Percentiles rank a stretch among this genome's conserved stretches.
Evolutionary conservation across 2,329 filamentous ascomycete genomes (phyloP).

Genomic region (Tetracladium maxilliforme): DNA sequence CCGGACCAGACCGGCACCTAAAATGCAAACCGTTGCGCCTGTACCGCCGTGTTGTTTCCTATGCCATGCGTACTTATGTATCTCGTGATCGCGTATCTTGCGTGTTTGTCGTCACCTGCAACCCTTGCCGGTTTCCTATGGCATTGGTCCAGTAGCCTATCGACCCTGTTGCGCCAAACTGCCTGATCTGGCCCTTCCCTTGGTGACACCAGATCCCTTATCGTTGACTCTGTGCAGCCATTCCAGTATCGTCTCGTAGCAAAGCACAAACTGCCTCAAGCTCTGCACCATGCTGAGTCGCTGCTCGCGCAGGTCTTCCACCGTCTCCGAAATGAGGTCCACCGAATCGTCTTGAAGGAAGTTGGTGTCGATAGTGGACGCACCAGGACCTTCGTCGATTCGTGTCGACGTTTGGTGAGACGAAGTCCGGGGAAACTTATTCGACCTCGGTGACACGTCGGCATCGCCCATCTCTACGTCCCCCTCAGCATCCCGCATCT

Average conservation of each 20-base stretch:
- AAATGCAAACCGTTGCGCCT: too few species aligned
- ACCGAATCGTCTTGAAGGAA: slow-evolving; percentile 59
- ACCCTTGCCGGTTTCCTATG: too few species aligned
- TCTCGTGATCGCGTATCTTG: too few species aligned
- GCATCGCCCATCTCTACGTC: slow-evolving; percentile 3
- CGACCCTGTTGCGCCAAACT: too few species aligned
- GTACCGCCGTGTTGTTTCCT: too few species aligned
- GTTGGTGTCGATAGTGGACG: slow-evolving; percentile 25
- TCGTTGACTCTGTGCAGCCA: slow-evolving; percentile 46
- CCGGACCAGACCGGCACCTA: too few species aligned
- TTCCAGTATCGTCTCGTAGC: slow-evolving; percentile 88
- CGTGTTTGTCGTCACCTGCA: too few species aligned
- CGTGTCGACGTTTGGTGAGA: background rate
- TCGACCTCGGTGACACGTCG: background rate
- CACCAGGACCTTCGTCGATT: slow-evolving; percentile 1
- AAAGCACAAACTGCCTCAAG: slow-evolving; percentile 82
- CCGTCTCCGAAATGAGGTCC: slow-evolving; percentile 74
- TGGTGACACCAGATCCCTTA: too few species aligned
- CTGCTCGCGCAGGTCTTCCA: slow-evolving; percentile 81
- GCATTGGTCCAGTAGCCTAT: too few species aligned
- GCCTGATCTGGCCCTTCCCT: too few species aligned
- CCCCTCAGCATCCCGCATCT: slow-evolving; percentile 1
- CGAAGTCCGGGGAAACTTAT: background rate
- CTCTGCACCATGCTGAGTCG: slow-evolving; percentile 95
- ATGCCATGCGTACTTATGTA: too few species aligned